phyloP scores from a whole-genome alignment of 495 filamentous ascomycete species.

The Hypoxylon lienhwacheense region DNA sequence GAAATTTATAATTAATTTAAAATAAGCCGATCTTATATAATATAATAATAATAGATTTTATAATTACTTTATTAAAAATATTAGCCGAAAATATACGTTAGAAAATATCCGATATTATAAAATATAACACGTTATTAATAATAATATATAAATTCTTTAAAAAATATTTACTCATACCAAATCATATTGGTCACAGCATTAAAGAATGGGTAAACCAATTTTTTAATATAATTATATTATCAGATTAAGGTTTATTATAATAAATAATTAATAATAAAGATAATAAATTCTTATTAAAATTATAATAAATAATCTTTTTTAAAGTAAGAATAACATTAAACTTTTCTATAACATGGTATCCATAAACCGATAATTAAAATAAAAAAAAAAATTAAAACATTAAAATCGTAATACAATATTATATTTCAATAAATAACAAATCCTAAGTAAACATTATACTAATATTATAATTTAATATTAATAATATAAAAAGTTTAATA shows the following conservation, averaged over 20 bases:
- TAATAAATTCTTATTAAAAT: background rate
- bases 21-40: background rate
- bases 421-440: background rate
- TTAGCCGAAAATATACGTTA: background rate
- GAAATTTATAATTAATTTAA: background rate
- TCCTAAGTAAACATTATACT: background rate
- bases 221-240: background rate
- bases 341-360: background rate
- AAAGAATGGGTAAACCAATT: background rate
- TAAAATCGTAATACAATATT: background rate
- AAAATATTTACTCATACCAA: background rate
- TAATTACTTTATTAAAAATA: background rate
- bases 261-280: conserved; percentile 3
- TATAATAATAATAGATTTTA: background rate
- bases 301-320: background rate
- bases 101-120: background rate
- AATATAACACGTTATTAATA: background rate
- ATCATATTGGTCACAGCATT: background rate
- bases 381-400: background rate
- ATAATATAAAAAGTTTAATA: background rate
- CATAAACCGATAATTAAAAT: background rate
- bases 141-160: background rate
- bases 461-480: conserved; percentile 3
- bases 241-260: background rate
- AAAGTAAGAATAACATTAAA: background rate